Evolutionary conservation across 225 moss, liverwort and hornwort species (phyloP).

Genomic region (Climacium dendroides): DNA sequence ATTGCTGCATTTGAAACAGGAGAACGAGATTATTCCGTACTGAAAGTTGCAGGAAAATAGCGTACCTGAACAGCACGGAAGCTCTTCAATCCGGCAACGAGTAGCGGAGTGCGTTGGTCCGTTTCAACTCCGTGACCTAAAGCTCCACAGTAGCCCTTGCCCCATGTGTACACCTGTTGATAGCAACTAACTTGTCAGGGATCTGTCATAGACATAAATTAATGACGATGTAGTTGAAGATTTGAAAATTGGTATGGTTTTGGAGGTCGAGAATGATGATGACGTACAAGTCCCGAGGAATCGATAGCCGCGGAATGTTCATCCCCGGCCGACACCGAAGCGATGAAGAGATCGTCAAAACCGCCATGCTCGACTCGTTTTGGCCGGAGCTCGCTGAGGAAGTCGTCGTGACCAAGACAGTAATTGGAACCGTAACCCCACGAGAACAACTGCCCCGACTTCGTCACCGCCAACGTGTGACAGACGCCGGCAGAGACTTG

Average conservation of each 20-base stretch:
- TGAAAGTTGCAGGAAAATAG: neutral
- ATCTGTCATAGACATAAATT: neutral
- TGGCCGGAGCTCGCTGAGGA: constrained; percentile 45
- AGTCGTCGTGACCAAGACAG: constrained; percentile 75
- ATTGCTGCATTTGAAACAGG: neutral
- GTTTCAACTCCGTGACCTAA: constrained; percentile 70
- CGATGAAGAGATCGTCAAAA: constrained; percentile 34
- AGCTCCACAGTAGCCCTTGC: constrained; percentile 92
- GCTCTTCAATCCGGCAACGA: constrained; percentile 30
- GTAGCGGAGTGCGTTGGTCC: constrained; percentile 42
- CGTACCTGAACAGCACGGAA: constrained; percentile 68
- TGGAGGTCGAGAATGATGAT: neutral
- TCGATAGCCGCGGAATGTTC: constrained; percentile 82
- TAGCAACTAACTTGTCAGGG: neutral
- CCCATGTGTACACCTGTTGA: constrained; percentile 86
- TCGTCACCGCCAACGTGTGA: constrained; percentile 62
- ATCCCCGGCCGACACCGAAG: constrained; percentile 56
- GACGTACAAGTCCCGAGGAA: constrained; percentile 58
- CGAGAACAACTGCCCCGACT: constrained; percentile 54
- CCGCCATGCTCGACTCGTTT: constrained; percentile 37
- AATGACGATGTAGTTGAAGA: neutral
- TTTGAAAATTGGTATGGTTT: neutral
- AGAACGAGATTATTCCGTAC: neutral
- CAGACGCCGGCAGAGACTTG: constrained; percentile 57
- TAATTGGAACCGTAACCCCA: constrained; percentile 72